Evolutionary conservation across 2,329 filamentous ascomycete genomes (phyloP).

Genomic region (Aspergillus carbonarius): DNA sequence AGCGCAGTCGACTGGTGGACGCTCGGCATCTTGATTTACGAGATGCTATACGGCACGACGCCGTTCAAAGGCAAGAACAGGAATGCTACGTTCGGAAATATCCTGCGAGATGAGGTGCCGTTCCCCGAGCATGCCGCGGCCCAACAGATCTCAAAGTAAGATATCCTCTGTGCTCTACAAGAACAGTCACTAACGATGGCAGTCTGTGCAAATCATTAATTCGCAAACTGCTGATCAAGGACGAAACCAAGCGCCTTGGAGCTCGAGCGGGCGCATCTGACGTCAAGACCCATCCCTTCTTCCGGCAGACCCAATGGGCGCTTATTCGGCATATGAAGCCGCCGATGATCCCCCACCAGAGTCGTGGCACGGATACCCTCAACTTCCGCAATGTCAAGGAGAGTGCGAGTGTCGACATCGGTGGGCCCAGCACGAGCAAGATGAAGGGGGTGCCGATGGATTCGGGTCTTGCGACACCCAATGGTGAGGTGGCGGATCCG

Average conservation of each 20-base stretch:
- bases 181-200: constrained; percentile 7
- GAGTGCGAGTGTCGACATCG: constrained; percentile 81
- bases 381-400: constrained; percentile 99
- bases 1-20: constrained; percentile 99
- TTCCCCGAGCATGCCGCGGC: constrained; percentile 86
- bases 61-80: constrained; percentile 99
- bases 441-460: constrained; percentile 81
- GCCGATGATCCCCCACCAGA: constrained; percentile 90
- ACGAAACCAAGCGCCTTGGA: constrained; percentile 88
- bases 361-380: constrained; percentile 85
- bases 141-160: constrained; percentile 89
- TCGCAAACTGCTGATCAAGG: constrained; percentile 95
- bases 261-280: constrained; percentile 94
- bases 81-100: constrained; percentile 97
- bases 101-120: constrained; percentile 88
- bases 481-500: constrained; percentile 78
- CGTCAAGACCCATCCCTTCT: constrained; percentile 95
- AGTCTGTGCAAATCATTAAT: constrained; percentile 97
- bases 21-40: constrained; percentile 92
- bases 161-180: constrained; percentile 18
- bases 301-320: constrained; percentile 94
- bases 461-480: constrained; percentile 80
- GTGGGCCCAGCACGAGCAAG: constrained; percentile 39
- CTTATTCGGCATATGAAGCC: constrained; percentile 97
- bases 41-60: constrained; percentile 98